These are phyloP conservation scores for Glycine latifolia DNA, from an alignment of 306 rosid species.

Conservation along the genomic window DNA sequence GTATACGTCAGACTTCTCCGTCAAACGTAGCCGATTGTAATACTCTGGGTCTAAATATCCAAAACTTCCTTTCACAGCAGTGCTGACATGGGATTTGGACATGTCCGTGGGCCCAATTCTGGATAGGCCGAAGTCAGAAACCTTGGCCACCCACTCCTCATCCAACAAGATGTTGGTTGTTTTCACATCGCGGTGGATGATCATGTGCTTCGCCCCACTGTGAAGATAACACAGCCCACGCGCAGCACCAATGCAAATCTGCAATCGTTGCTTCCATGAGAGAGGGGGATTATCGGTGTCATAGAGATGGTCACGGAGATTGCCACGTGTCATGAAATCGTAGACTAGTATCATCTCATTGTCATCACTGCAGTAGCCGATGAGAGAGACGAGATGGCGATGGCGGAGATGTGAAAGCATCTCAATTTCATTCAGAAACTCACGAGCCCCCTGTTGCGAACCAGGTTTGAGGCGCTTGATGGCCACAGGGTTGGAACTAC, in stretches of 20 bases:
- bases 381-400: not conserved
- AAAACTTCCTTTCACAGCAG: constrained; percentile 46
- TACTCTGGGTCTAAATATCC: constrained; percentile 63
- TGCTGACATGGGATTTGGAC: constrained; percentile 47
- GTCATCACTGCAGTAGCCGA: not conserved
- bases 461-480: not conserved
- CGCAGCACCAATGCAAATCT: too few species aligned
- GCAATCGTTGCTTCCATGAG: too few species aligned
- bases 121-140: too few species aligned
- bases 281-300: too few species aligned
- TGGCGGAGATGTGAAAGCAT: not conserved
- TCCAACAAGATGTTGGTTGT: too few species aligned
- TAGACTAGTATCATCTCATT: too few species aligned
- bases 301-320: too few species aligned
- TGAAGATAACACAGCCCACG: too few species aligned
- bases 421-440: not conserved
- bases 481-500: not conserved
- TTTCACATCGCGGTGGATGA: too few species aligned
- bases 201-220: too few species aligned
- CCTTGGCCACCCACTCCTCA: too few species aligned
- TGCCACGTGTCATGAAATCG: too few species aligned
- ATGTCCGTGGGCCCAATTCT: constrained; percentile 44
- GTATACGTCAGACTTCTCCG: constrained; percentile 69
- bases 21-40: constrained; percentile 48
- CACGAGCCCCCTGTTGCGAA: not conserved